Conservation (phyloP, 306 rosid species). For the Trifolium repens region DNA sequence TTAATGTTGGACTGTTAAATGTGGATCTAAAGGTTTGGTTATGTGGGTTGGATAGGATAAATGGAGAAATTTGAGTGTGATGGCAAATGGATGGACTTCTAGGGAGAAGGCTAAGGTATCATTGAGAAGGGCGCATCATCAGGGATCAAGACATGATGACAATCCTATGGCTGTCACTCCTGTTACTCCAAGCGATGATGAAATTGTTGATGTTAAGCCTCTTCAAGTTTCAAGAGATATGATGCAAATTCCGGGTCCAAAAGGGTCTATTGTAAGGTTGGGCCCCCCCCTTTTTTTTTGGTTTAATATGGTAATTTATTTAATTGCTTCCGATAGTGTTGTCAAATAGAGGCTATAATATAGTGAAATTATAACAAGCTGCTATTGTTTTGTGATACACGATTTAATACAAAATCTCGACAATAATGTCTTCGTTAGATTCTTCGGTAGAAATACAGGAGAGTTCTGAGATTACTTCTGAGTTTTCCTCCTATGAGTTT, state of each 20-base stretch:
- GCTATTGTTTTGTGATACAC: neutral
- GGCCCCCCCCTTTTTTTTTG: slow-evolving; percentile 15
- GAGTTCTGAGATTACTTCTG: neutral
- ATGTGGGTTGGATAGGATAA: slow-evolving; percentile 67
- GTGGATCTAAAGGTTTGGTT: slow-evolving; percentile 36
- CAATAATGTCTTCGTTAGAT: neutral
- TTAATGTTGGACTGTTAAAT: slow-evolving; percentile 22
- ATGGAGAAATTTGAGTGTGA: slow-evolving; percentile 96
- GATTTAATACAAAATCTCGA: neutral
- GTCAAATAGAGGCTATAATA: neutral
- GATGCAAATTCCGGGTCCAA: slow-evolving; percentile 60
- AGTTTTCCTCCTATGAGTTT: neutral
- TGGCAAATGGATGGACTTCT: slow-evolving; percentile 95
- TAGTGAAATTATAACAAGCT: neutral
- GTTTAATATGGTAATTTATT: slow-evolving; percentile 34
- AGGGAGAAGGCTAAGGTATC: slow-evolving; percentile 80
- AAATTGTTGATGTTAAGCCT: slow-evolving; percentile 62
- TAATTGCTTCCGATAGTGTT: neutral
- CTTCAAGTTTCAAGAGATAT: slow-evolving; percentile 62
- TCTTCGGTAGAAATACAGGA: neutral
- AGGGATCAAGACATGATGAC: slow-evolving; percentile 69
- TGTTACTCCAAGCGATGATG: slow-evolving; percentile 81
- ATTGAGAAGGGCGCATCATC: slow-evolving; percentile 62
- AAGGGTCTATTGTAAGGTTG: slow-evolving; percentile 78
- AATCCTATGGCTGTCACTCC: slow-evolving; percentile 43